Conservation (phyloP, 208 protist species). For the Vickermania ingenoplastis region DNA sequence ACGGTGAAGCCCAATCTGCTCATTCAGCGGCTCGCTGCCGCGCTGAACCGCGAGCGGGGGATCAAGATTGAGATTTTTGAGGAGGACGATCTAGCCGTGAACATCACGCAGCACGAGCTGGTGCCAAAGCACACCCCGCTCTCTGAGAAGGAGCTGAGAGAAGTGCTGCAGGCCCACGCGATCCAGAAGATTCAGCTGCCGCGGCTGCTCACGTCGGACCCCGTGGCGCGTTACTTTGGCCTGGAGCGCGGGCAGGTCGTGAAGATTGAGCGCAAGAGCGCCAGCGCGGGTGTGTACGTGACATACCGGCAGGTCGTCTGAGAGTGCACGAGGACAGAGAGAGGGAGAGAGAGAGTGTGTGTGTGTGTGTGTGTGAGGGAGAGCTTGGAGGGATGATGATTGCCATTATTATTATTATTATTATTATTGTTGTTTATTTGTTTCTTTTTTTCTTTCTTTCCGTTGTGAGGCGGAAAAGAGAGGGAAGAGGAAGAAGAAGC, state of each 20-base stretch:
- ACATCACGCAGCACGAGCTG: constrained; percentile 96
- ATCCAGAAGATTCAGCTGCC: constrained; percentile 94
- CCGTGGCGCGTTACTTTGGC: constrained; percentile 95
- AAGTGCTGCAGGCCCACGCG: constrained; percentile 87
- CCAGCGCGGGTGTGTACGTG: constrained; percentile 97
- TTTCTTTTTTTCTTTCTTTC: too few relatives aligned
- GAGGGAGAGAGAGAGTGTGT: background rate
- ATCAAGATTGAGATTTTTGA: constrained; percentile 91
- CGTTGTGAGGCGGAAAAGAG: too few relatives aligned
- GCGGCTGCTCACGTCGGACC: constrained; percentile 91
- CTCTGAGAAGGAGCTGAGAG: constrained; percentile 70
- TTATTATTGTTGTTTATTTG: constrained; percentile 1
- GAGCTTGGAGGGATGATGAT: background rate
- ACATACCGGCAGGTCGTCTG: constrained; percentile 96
- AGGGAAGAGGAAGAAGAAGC: too few relatives aligned
- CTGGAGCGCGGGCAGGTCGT: constrained; percentile 89
- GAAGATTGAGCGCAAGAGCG: constrained; percentile 93
- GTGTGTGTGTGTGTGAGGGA: background rate
- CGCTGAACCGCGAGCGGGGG: constrained; percentile 47
- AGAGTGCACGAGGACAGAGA: constrained; percentile 5
- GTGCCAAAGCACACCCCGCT: constrained; percentile 94
- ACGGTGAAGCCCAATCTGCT: constrained; percentile 54
- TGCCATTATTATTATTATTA: background rate
- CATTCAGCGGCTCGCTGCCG: constrained; percentile 57
- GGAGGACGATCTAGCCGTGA: constrained; percentile 94